Conservation (phyloP, 192 early-diverging fungal species). For the Helicostylum pulchrum region DNA sequence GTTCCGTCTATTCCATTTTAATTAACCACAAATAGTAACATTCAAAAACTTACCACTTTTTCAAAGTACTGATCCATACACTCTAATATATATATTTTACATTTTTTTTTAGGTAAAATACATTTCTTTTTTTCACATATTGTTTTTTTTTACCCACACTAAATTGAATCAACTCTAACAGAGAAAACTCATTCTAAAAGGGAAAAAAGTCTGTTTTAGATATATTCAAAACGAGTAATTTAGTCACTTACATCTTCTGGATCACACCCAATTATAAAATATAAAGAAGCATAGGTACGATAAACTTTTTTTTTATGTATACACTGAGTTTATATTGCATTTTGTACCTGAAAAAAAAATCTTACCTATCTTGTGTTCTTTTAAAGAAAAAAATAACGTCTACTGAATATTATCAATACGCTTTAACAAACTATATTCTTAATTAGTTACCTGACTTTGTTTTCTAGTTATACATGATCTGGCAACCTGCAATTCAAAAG, state of each 20-base stretch:
- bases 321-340: not conserved
- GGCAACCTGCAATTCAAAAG: slow-evolving; percentile 27
- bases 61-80: slow-evolving; percentile 37
- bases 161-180: slow-evolving; percentile 14
- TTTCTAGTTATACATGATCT: slow-evolving; percentile 25
- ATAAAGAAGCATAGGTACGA: slow-evolving; percentile 32
- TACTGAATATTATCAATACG: not conserved
- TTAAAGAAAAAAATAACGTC: not conserved
- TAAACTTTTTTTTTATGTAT: slow-evolving; percentile 20
- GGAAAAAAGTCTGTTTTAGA: not conserved
- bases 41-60: slow-evolving; percentile 30
- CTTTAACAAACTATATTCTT: slow-evolving; percentile 21
- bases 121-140: not conserved
- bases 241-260: slow-evolving; percentile 24
- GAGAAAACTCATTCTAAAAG: slow-evolving; percentile 11
- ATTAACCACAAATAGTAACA: not conserved
- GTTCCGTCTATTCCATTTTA: slow-evolving; percentile 33
- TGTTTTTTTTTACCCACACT: slow-evolving; percentile 10
- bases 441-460: slow-evolving; percentile 21
- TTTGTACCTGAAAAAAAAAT: not conserved
- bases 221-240: not conserved
- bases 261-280: slow-evolving; percentile 36
- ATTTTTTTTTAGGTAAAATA: slow-evolving; percentile 1
- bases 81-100: slow-evolving; percentile 15
- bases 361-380: not conserved